A percentile compares a stretch with the other conserved stretches of the same genome.
Evolutionary conservation across 225 moss, liverwort and hornwort species (phyloP).

Genomic region (Antitrichia curtipendula): DNA sequence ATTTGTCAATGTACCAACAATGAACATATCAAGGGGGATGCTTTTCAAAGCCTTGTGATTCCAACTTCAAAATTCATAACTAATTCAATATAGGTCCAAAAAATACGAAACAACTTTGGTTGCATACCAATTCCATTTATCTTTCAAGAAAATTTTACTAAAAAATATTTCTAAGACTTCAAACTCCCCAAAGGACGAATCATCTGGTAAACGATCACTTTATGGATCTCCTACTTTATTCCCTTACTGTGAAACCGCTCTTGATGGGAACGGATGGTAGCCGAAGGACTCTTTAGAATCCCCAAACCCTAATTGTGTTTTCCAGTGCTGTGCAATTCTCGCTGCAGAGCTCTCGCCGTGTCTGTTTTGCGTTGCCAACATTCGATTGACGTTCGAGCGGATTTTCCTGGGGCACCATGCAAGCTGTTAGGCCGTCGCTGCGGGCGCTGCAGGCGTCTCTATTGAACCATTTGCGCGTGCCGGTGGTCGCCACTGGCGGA

Average conservation of each 20-base stretch:
- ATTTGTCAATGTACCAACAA: background rate
- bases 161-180: background rate
- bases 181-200: background rate
- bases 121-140: too few relatives aligned
- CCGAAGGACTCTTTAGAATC: background rate
- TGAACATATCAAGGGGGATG: background rate
- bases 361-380: background rate
- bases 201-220: background rate
- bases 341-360: background rate
- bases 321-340: background rate
- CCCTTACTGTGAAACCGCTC: background rate
- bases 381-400: background rate
- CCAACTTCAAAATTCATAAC: background rate
- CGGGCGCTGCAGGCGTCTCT: conserved; percentile 36
- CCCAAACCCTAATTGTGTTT: background rate
- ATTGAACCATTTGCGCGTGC: conserved; percentile 49
- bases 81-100: rapidly evolving
- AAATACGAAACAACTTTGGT: too few relatives aligned
- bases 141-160: too few relatives aligned
- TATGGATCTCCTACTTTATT: background rate
- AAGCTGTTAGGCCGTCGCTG: conserved; percentile 20
- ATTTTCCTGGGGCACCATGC: conserved; percentile 1
- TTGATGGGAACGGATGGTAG: background rate
- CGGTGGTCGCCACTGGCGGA: background rate
- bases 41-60: background rate